Conservation (phyloP, 1,139 yeast genomes). For the Pichia sp. region DNA sequence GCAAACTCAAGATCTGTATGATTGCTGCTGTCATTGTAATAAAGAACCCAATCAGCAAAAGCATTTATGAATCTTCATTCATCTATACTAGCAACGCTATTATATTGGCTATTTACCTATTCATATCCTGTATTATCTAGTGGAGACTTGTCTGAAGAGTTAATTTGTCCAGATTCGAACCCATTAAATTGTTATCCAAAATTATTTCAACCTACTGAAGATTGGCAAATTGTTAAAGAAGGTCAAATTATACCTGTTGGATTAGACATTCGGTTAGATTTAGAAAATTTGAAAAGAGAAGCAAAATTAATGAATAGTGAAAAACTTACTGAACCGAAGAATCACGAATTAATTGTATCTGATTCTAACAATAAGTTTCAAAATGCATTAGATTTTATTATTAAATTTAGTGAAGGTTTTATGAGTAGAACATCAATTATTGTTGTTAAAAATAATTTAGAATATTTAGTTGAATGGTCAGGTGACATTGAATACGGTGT, state of each 20-base stretch:
- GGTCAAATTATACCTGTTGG: slow-evolving; percentile 76
- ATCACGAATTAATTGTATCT: slow-evolving; percentile 13
- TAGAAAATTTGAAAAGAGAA: slow-evolving; percentile 60
- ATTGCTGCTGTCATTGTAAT: too few species aligned
- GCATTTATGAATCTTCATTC: not conserved
- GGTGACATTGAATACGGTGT: slow-evolving; percentile 63
- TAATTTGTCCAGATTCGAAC: slow-evolving; percentile 42
- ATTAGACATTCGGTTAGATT: slow-evolving; percentile 61
- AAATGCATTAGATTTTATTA: slow-evolving; percentile 5
- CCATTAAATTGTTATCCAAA: slow-evolving; percentile 56
- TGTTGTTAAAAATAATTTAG: slow-evolving; percentile 32
- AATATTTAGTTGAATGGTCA: slow-evolving; percentile 49
- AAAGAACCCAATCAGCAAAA: too few species aligned
- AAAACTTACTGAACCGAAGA: not conserved
- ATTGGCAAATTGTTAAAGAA: slow-evolving; percentile 64
- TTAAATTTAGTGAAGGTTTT: not conserved
- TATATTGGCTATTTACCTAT: slow-evolving; percentile 1
- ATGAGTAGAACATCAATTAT: not conserved
- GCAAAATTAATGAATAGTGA: slow-evolving; percentile 43
- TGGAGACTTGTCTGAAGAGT: slow-evolving; percentile 13
- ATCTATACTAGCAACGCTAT: not conserved
- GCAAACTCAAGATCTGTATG: too few species aligned
- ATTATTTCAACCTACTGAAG: slow-evolving; percentile 50
- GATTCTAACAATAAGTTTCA: slow-evolving; percentile 6
- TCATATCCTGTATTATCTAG: slow-evolving; percentile 14